These are phyloP conservation scores for Penicillium sp. DNA, from an alignment of 2,329 filamentous ascomycete genomes.

Conservation along the genomic window DNA sequence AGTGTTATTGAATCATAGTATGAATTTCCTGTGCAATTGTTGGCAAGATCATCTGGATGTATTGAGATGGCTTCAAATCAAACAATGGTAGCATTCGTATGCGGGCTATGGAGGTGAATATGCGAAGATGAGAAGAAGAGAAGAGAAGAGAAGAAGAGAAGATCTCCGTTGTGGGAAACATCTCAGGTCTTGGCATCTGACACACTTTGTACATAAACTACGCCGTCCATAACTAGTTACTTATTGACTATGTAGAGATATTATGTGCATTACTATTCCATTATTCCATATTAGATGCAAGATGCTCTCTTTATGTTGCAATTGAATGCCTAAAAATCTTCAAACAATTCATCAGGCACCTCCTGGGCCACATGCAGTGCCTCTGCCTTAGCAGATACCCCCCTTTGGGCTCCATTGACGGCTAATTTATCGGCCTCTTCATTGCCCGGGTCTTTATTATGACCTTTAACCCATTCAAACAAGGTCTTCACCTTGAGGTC, in stretches of 20 bases:
- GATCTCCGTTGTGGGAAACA: not conserved
- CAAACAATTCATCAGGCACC: conserved; percentile 29
- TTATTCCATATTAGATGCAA: not conserved
- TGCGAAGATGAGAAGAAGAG: not conserved
- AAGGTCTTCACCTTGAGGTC: conserved; percentile 60
- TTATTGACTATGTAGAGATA: not conserved
- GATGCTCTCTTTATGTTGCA: not conserved
- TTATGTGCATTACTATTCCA: not conserved
- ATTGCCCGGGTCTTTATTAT: conserved; percentile 72
- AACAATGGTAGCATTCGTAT: not conserved
- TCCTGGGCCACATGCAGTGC: conserved; percentile 26
- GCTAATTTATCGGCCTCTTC: conserved; percentile 76
- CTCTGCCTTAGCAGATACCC: conserved; percentile 31
- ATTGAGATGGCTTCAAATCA: not conserved
- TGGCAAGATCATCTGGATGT: conserved; percentile 19
- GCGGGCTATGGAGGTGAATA: not conserved
- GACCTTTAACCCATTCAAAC: conserved; percentile 90
- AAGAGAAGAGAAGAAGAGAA: not conserved
- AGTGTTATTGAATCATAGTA: conserved; percentile 44
- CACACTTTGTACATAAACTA: not conserved
- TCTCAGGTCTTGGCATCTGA: not conserved
- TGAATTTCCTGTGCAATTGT: conserved; percentile 9
- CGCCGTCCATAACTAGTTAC: not conserved
- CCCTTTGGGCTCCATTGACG: conserved; percentile 60
- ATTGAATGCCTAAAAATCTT: conserved; percentile 21